Percentiles rank a stretch among this genome's conserved stretches.
phyloP scores from a whole-genome alignment of 2,329 filamentous ascomycete genomes.

The Cordyceps fumosorosea region DNA sequence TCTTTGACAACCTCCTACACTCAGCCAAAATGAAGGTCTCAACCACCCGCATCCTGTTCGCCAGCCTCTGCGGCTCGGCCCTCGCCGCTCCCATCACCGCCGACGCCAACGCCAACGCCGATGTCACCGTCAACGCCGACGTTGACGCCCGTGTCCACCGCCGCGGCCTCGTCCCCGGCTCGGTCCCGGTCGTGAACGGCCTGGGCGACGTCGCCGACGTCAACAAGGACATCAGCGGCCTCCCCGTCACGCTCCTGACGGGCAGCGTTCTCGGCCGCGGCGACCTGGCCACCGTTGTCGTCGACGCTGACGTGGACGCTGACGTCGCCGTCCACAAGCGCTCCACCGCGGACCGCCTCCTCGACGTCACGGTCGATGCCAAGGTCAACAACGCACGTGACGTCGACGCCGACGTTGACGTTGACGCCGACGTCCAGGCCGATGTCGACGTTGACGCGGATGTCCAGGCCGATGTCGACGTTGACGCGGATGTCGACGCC shows the following conservation, averaged over 20 bases:
- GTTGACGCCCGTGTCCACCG: not conserved
- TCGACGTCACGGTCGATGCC: no score
- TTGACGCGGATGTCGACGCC: not conserved
- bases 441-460: not conserved
- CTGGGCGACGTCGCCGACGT: no score
- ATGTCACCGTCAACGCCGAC: not conserved
- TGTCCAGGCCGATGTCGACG: not conserved
- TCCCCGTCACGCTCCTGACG: not conserved
- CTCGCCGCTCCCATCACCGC: not conserved
- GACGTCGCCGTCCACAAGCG: no score
- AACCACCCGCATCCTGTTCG: not conserved
- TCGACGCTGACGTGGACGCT: not conserved
- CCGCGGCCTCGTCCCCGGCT: not conserved
- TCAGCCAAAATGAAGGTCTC: slow-evolving; percentile 3
- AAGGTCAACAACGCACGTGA: no score
- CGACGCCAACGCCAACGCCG: not conserved
- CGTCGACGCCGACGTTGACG: not conserved
- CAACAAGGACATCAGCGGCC: not conserved
- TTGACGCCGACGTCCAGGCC: not conserved
- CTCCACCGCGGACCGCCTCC: no score
- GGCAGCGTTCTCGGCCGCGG: not conserved
- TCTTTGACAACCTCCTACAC: not conserved
- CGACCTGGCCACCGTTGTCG: not conserved
- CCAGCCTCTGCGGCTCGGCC: slow-evolving; percentile 5
- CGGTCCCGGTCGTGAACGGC: not conserved